Evolutionary conservation across 768 basidiomycete species (phyloP).

Genomic region (Russula emetica): DNA sequence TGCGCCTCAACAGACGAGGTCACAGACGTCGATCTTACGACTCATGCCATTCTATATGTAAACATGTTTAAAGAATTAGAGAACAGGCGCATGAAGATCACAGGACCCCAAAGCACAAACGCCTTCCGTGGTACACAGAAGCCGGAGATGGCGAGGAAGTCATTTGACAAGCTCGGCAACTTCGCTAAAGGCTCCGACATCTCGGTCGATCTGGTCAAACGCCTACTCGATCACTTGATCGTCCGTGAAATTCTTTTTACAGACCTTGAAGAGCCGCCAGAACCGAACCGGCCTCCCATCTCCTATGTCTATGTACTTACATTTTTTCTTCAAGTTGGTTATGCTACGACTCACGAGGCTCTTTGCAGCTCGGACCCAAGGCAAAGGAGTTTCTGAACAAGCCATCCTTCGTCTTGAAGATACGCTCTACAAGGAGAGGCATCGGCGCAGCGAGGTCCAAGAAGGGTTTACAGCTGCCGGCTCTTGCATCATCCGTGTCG

Average conservation of each 20-base stretch:
- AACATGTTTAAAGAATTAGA: slow-evolving; percentile 27
- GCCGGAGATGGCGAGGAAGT: slow-evolving; percentile 7
- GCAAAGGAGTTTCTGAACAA: slow-evolving; percentile 14
- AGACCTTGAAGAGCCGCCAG: slow-evolving; percentile 6
- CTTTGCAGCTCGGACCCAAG: slow-evolving; percentile 17
- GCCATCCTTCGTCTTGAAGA: slow-evolving; percentile 6
- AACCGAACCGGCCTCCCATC: slow-evolving; percentile 9
- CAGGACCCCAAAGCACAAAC: slow-evolving; percentile 11
- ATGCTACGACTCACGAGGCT: background rate
- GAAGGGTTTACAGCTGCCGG: background rate
- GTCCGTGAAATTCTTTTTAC: slow-evolving; percentile 5
- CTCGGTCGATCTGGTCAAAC: slow-evolving; percentile 11
- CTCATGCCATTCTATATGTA: slow-evolving; percentile 52
- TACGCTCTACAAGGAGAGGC: slow-evolving; percentile 11
- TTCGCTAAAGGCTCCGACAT: slow-evolving; percentile 16
- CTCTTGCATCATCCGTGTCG: background rate
- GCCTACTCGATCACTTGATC: slow-evolving; percentile 19
- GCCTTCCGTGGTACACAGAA: slow-evolving; percentile 25
- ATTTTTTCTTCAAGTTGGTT: too few species aligned
- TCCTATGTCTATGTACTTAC: slow-evolving; percentile 17
- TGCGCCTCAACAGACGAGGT: slow-evolving; percentile 42
- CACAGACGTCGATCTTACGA: slow-evolving; percentile 56
- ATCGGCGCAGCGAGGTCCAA: background rate
- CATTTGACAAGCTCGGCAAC: slow-evolving; percentile 1
- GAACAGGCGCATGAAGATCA: slow-evolving; percentile 7